Base-by-base conservation (phyloP, 306 rosid genomes). In the Canavalia gladiata region DNA sequence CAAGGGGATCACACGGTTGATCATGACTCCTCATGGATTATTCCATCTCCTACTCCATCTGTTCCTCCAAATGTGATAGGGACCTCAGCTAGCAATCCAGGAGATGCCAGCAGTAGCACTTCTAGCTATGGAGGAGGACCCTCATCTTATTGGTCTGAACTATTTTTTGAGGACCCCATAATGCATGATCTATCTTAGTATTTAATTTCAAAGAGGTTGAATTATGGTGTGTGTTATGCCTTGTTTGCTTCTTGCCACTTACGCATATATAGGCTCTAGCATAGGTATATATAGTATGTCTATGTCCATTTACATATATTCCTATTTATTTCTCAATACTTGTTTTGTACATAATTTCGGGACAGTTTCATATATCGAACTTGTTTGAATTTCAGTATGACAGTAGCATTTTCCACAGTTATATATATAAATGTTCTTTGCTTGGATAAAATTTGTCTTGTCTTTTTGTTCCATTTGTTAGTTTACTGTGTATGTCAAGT, bases 141-240 rank as follows among this genome's bases (percentile, higher is more conserved):
- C 62, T 86, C 91, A 31, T 81, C 95, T 34, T 86, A 75, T 85
- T 92, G 93, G 93, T 76, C 93, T 46, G 90, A 88, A 51, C 70
- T 88, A 33, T 84, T 87, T 79, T 69, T 83, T 57, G 90, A 84
- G 80, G 88, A 86, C 55, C 84, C 84, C 37, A 82, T 84, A 77
- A 69, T 78, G 89, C 86, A 68, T 82, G 85, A 85, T 30, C 76
- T 85, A 81, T 88, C 87, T 63, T 89, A 85, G 84, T 81, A 70
- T 78, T 84, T 74, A 7, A 72, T 72, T 47, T 30, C 12, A 12
- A 55, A 54, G 68, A 67, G 42, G 69, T 88, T 72, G 77, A 54
- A 62, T 51, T 80, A 65, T 77, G 56, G 41, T 72, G 87, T 75
- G 51, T 73, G 58, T 57, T 77, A 67, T 78, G 75, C 72, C 51